Percentiles rank a stretch among this genome's conserved stretches.
phyloP scores from a whole-genome alignment of 108 stramenopile species.

The Licmophora abbreviata region DNA sequence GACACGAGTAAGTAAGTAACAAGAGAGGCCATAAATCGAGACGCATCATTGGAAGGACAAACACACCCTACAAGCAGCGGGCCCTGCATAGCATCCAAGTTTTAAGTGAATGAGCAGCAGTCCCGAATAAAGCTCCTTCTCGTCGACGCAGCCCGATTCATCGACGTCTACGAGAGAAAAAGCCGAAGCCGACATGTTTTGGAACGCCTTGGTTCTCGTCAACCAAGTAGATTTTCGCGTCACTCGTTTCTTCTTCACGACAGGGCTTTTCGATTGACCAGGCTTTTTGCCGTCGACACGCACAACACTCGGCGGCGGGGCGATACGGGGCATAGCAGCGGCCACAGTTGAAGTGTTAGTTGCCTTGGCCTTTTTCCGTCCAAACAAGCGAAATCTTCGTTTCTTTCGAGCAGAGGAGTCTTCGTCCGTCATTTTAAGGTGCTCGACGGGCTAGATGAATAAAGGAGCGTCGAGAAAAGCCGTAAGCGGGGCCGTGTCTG shows the following conservation, averaged over 20 bases:
- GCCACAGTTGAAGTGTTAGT: too few relatives aligned
- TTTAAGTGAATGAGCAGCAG: conserved; percentile 74
- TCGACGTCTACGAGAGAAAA: conserved; percentile 68
- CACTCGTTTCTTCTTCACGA: too few relatives aligned
- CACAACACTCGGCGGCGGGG: too few relatives aligned
- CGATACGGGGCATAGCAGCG: too few relatives aligned
- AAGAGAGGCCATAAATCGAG: conserved; percentile 1
- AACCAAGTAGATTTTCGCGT: conserved; percentile 28
- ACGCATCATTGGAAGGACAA: conserved; percentile 4
- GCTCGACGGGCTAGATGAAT: too few relatives aligned
- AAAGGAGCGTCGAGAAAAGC: too few relatives aligned
- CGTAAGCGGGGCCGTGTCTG: too few relatives aligned
- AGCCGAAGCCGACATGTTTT: conserved; percentile 29
- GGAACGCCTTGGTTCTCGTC: conserved; percentile 38
- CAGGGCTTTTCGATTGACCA: not conserved
- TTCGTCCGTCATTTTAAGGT: too few relatives aligned
- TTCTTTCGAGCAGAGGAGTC: too few relatives aligned
- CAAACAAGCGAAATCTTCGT: not conserved
- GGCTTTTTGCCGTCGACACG: too few relatives aligned
- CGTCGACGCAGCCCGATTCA: conserved; percentile 50
- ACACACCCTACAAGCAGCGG: conserved; percentile 58
- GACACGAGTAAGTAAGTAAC: not conserved
- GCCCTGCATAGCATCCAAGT: conserved; percentile 62
- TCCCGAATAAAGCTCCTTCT: conserved; percentile 70
- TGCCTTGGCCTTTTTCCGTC: not conserved